Conservation (phyloP, 768 basidiomycete species). For the Podaxis sp. region DNA sequence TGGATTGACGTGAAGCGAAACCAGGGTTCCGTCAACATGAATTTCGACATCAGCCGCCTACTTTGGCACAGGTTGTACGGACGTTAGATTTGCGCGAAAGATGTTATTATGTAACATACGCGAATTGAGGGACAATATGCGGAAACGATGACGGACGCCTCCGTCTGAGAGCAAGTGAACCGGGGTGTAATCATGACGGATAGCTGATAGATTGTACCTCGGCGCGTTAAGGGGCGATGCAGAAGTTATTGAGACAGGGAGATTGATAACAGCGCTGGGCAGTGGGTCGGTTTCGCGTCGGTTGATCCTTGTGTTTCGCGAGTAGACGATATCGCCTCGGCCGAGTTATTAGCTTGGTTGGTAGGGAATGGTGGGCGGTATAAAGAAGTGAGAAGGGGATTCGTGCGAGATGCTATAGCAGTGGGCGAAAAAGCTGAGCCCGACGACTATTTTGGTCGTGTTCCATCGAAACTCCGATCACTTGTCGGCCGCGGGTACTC, state of each 20-base stretch:
- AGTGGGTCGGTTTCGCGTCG: not conserved
- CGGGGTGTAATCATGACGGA: conserved; percentile 70
- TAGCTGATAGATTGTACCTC: conserved; percentile 1
- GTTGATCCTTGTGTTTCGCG: not conserved
- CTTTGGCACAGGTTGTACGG: conserved; percentile 24
- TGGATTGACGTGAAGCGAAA: conserved; percentile 78
- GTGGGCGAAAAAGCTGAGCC: not conserved
- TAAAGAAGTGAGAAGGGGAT: not conserved
- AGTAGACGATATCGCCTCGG: not conserved
- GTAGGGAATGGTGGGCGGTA: not conserved
- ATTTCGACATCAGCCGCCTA: conserved; percentile 86
- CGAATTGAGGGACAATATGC: conserved; percentile 75
- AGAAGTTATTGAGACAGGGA: conserved; percentile 1
- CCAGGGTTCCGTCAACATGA: conserved; percentile 65
- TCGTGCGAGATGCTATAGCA: not conserved
- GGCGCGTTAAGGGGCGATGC: not conserved
- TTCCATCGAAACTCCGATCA: conserved; percentile 6
- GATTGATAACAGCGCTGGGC: not conserved
- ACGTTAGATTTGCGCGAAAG: conserved; percentile 15
- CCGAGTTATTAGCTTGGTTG: not conserved
- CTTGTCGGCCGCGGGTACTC: not conserved
- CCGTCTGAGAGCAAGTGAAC: conserved; percentile 69
- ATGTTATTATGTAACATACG: conserved; percentile 36
- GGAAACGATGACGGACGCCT: conserved; percentile 51
- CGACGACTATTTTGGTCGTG: not conserved